Percentiles rank a stretch among this genome's conserved stretches.
Conservation (phyloP, 202 grass and related monocot species). For the Musa balbisiana region DNA sequence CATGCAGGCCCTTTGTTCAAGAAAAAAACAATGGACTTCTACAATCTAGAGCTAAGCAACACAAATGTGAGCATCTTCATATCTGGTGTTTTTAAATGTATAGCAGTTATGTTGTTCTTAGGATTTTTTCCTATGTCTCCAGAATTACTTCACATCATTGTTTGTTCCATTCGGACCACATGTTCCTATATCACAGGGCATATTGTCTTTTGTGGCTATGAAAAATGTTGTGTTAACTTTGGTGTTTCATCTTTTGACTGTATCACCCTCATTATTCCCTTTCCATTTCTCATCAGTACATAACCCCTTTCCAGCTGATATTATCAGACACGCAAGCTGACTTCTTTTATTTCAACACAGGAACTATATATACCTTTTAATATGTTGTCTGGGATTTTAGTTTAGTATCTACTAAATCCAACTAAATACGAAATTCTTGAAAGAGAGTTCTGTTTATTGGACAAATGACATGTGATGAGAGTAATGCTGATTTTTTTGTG, state of each 20-base stretch:
- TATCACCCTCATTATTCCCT: background rate
- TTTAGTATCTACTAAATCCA: too few relatives aligned
- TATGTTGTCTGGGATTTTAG: background rate
- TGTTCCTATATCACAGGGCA: background rate
- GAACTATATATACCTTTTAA: background rate
- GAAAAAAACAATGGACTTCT: conserved; percentile 66
- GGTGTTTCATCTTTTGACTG: background rate
- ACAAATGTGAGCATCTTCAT: conserved; percentile 63
- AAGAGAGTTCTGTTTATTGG: background rate
- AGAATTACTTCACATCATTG: background rate
- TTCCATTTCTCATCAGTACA: background rate
- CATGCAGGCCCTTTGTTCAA: conserved; percentile 88
- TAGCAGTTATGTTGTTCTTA: background rate
- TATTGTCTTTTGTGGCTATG: background rate
- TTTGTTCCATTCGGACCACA: background rate
- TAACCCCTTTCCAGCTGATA: background rate
- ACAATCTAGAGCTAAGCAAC: conserved; percentile 91
- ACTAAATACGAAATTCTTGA: background rate
- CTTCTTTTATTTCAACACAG: background rate
- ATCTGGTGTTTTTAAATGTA: background rate
- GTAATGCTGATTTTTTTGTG: background rate
- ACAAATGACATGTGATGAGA: background rate
- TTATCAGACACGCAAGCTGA: background rate
- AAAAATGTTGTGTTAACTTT: background rate
- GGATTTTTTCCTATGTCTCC: background rate